Conservation (phyloP, 139 green algal genomes). For the Chlorella sp. region DNA sequence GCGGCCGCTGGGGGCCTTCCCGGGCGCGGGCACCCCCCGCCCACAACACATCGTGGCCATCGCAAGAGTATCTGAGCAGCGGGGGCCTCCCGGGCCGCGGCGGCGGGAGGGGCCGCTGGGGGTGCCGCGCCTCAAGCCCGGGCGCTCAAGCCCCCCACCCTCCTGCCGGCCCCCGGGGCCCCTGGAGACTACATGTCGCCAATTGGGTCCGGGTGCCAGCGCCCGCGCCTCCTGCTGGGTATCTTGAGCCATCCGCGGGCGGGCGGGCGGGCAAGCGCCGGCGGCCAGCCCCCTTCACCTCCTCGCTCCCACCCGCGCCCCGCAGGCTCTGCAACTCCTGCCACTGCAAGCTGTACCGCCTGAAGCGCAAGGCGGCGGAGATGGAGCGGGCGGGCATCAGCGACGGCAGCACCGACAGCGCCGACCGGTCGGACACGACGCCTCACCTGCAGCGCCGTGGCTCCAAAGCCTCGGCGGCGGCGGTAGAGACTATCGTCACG, state of each 20-base stretch:
- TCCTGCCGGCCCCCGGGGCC: neutral
- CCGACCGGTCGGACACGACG: no score
- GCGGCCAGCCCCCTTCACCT: neutral
- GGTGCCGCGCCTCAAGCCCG: neutral
- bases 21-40: no score
- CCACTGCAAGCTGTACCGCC: constrained; percentile 17
- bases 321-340: constrained; percentile 22
- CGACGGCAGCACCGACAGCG: neutral
- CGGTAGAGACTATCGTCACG: neutral
- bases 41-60: no score
- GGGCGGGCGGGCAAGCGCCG: neutral
- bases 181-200: neutral
- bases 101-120: no score
- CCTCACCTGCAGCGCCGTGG: no score
- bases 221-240: neutral
- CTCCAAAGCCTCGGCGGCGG: neutral
- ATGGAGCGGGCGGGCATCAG: neutral
- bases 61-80: no score
- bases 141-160: neutral
- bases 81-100: no score
- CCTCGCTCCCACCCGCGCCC: no score
- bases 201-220: neutral
- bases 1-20: no score
- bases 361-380: neutral
- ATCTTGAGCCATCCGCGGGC: neutral